A percentile compares a stretch with the other conserved stretches of the same genome.
These are phyloP conservation scores for Entophlyctis helioformis DNA, from an alignment of 192 early-diverging fungal species.

Conservation along the genomic window DNA sequence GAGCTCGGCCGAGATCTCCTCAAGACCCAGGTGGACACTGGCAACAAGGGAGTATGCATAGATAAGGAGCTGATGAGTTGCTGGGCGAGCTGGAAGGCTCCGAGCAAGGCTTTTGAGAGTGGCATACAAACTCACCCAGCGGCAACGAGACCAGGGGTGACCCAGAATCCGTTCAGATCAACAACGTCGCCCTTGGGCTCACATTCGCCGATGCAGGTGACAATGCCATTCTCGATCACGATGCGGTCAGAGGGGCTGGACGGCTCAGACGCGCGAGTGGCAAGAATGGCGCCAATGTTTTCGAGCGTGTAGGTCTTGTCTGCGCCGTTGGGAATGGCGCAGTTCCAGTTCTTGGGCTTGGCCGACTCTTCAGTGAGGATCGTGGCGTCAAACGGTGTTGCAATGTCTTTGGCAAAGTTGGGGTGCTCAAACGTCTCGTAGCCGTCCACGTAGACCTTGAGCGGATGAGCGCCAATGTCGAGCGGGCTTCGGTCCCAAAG, in stretches of 20 bases:
- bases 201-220: conserved; percentile 37
- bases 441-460: conserved; percentile 67
- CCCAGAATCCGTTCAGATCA: conserved; percentile 49
- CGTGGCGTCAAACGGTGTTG: too few species aligned
- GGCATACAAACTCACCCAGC: conserved; percentile 21
- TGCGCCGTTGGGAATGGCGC: not conserved
- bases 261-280: too few species aligned
- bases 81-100: too few species aligned
- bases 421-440: conserved; percentile 28
- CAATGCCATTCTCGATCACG: conserved; percentile 41
- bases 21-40: conserved; percentile 37
- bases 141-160: conserved; percentile 49
- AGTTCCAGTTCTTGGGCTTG: too few species aligned
- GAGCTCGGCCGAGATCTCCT: conserved; percentile 50
- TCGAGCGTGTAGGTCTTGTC: conserved; percentile 15
- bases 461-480: conserved; percentile 53
- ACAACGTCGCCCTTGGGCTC: conserved; percentile 12
- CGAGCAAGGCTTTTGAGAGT: too few species aligned
- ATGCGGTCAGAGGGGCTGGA: too few species aligned
- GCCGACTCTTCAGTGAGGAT: too few species aligned
- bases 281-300: conserved; percentile 31
- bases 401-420: too few species aligned
- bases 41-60: conserved; percentile 39
- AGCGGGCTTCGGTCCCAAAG: conserved; percentile 65
- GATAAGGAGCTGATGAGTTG: not conserved